Evolutionary conservation across 768 basidiomycete genomes (phyloP).

Genomic region (Hericium coralloides): DNA sequence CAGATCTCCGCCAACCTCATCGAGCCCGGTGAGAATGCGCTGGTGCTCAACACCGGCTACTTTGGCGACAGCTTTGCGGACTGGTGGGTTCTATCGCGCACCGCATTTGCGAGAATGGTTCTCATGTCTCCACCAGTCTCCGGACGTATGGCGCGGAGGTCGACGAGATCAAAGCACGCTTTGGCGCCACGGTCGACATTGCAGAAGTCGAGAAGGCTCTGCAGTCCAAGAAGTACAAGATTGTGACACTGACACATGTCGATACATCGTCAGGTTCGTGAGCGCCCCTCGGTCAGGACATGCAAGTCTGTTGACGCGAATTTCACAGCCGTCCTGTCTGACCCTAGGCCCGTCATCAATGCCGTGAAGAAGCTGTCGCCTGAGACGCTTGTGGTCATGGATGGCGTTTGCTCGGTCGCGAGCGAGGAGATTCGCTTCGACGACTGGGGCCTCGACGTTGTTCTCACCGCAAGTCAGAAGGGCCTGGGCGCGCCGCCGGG

Average conservation of each 20-base stretch:
- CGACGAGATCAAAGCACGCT: constrained; percentile 69
- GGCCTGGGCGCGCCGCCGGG: constrained; percentile 93
- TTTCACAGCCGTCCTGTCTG: constrained; percentile 67
- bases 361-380: constrained; percentile 73
- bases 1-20: constrained; percentile 87
- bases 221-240: constrained; percentile 72
- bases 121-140: constrained; percentile 37
- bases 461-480: constrained; percentile 82
- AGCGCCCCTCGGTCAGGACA: not conserved
- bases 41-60: constrained; percentile 87
- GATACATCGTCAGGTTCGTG: constrained; percentile 76
- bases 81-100: constrained; percentile 42
- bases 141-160: constrained; percentile 85
- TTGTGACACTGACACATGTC: constrained; percentile 91
- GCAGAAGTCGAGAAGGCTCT: constrained; percentile 61
- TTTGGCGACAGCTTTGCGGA: constrained; percentile 89
- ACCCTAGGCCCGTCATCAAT: constrained; percentile 67
- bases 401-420: constrained; percentile 95
- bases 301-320: not conserved
- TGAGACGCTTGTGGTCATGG: constrained; percentile 77
- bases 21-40: constrained; percentile 66
- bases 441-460: constrained; percentile 86
- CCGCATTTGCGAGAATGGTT: not conserved
- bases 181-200: constrained; percentile 67
- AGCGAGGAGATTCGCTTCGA: constrained; percentile 95